These are phyloP conservation scores for Ampelocalamus luodianensis DNA, from an alignment of 176 grass and related monocot species.

Conservation along the genomic window DNA sequence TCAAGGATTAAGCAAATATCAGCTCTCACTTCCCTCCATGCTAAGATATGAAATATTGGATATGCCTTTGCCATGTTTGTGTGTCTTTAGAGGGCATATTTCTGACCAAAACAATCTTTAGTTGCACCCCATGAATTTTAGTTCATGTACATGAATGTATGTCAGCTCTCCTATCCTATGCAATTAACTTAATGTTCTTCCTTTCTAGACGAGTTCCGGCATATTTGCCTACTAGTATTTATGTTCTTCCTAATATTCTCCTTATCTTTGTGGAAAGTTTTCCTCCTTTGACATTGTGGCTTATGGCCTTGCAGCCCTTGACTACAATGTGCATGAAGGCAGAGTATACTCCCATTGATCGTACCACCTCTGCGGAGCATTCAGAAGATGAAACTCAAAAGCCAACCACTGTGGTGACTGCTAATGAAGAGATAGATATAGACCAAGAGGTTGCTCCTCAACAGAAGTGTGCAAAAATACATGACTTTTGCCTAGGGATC, in stretches of 20 bases:
- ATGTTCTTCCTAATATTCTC: not conserved
- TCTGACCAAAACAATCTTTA: not conserved
- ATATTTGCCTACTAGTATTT: conserved; percentile 6
- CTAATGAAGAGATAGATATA: conserved; percentile 38
- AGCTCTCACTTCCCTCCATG: not conserved
- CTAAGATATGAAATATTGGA: conserved; percentile 5
- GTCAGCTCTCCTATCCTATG: not conserved
- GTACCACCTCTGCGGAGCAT: conserved; percentile 40
- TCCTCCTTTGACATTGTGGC: conserved; percentile 27
- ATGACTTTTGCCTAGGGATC: conserved; percentile 96
- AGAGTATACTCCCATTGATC: conserved; percentile 56
- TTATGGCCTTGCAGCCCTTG: conserved; percentile 49
- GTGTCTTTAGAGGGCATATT: no score
- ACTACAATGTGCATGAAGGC: conserved; percentile 55
- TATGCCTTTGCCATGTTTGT: not conserved
- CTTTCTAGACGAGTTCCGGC: not conserved
- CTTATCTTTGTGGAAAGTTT: conserved; percentile 17
- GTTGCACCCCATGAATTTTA: conserved; percentile 22
- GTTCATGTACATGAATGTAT: not conserved
- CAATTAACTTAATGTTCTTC: not conserved
- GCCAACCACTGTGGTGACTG: conserved; percentile 33
- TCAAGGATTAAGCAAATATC: conserved; percentile 2
- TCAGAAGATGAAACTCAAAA: conserved; percentile 52
- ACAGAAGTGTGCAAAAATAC: conserved; percentile 79
- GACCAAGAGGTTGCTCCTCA: conserved; percentile 49